Conservation (phyloP, 2,329 filamentous ascomycete genomes). For the Botrytis deweyae region DNA sequence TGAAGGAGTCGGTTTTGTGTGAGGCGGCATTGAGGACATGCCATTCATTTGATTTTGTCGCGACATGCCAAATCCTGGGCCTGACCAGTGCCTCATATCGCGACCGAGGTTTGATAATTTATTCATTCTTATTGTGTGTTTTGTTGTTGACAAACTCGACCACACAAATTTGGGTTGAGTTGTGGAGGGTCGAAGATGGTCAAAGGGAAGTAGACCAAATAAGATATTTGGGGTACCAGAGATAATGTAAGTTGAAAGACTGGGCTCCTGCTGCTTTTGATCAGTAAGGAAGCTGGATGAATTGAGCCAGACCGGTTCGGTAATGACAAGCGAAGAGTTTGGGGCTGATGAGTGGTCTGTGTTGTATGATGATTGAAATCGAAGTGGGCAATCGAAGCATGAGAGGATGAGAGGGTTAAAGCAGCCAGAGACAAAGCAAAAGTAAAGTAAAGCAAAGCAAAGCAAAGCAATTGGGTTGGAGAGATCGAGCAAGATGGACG, state of each 20-base stretch:
- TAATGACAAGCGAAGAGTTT: slow-evolving; percentile 4
- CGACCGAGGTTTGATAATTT: slow-evolving; percentile 67
- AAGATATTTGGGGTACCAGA: slow-evolving; percentile 18
- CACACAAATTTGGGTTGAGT: slow-evolving; percentile 13
- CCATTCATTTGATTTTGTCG: slow-evolving; percentile 45
- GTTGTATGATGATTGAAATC: neutral
- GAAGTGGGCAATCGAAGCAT: neutral
- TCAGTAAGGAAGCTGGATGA: slow-evolving; percentile 1
- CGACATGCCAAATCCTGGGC: slow-evolving; percentile 64
- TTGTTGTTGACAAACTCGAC: slow-evolving; percentile 17
- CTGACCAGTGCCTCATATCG: slow-evolving; percentile 69
- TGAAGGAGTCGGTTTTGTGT: slow-evolving; percentile 55
- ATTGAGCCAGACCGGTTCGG: slow-evolving; percentile 11
- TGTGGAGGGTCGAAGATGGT: slow-evolving; percentile 18
- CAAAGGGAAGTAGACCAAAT: slow-evolving; percentile 14
- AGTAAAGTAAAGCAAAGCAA: neutral
- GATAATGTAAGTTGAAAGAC: slow-evolving; percentile 21
- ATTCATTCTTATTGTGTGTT: slow-evolving; percentile 55
- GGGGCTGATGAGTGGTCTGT: slow-evolving; percentile 2
- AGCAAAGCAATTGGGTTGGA: neutral
- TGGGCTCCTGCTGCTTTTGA: slow-evolving; percentile 20
- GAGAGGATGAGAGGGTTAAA: neutral
- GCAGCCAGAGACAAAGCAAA: slow-evolving; percentile 1
- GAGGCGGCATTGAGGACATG: slow-evolving; percentile 50
- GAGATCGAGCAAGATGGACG: neutral